These are phyloP conservation scores for Gardenia jasminoides DNA, from an alignment of 257 asterid genomes.

Conservation along the genomic window DNA sequence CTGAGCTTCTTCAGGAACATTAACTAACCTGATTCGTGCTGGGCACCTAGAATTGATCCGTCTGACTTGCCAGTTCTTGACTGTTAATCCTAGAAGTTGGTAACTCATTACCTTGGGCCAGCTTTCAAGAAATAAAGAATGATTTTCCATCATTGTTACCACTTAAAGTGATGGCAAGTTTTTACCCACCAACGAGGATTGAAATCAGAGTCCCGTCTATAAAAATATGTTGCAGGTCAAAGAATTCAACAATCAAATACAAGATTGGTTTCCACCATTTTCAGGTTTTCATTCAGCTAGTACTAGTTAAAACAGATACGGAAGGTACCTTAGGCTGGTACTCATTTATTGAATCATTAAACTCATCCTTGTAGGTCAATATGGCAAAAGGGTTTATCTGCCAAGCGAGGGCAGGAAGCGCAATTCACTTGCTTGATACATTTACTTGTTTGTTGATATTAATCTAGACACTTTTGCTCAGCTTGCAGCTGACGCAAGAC, in stretches of 20 bases:
- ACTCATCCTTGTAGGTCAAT: background rate
- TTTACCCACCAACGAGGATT: background rate
- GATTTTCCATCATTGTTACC: background rate
- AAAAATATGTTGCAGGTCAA: background rate
- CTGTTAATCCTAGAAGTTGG: no score
- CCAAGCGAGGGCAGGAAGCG: background rate
- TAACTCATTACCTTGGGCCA: no score
- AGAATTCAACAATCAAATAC: background rate
- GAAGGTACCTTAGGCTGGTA: background rate
- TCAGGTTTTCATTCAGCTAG: background rate
- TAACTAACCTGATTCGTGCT: no score
- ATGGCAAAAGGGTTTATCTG: background rate
- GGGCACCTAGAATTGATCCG: no score
- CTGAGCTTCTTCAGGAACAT: no score
- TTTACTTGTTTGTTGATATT: background rate
- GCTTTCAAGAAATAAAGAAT: background rate
- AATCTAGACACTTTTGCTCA: constrained; percentile 16
- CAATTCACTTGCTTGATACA: background rate
- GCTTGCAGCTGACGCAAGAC: constrained; percentile 37
- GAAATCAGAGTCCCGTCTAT: background rate
- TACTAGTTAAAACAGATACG: background rate
- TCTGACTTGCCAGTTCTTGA: no score
- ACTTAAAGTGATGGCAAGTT: background rate
- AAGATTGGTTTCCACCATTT: background rate
- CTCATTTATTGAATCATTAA: background rate